These are phyloP conservation scores for Microthlaspi erraticum DNA, from an alignment of 345 rosid genomes.

Conservation along the genomic window DNA sequence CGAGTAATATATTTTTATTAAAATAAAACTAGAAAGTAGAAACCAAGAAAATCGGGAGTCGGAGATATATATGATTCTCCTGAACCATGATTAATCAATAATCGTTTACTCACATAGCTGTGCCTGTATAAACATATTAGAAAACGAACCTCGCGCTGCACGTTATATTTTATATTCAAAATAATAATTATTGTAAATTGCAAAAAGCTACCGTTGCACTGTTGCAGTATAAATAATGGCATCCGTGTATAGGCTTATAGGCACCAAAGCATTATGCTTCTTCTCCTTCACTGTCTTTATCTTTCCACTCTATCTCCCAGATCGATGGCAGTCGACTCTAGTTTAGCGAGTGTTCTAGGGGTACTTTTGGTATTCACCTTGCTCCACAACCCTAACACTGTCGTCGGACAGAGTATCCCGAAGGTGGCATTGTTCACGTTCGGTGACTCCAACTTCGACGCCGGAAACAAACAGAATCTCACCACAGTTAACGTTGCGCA, in stretches of 20 bases:
- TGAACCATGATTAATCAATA: neutral
- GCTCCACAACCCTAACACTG: slow-evolving; percentile 14
- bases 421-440: slow-evolving; percentile 35
- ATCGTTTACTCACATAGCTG: neutral
- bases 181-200: neutral
- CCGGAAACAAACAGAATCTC: slow-evolving; percentile 37
- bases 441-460: slow-evolving; percentile 46
- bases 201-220: neutral
- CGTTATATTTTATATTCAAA: neutral
- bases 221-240: neutral
- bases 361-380: slow-evolving; percentile 7
- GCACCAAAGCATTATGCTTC: neutral
- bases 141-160: neutral
- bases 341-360: slow-evolving; percentile 22
- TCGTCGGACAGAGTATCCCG: slow-evolving; percentile 31
- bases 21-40: no score
- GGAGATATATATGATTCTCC: no score
- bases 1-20: no score
- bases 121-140: no score
- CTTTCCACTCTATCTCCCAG: neutral
- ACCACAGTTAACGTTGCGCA: neutral
- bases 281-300: neutral
- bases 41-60: no score
- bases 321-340: slow-evolving; percentile 15
- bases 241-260: neutral